Conservation (phyloP, 768 basidiomycete genomes). For the Hypsizygus marmoreus region DNA sequence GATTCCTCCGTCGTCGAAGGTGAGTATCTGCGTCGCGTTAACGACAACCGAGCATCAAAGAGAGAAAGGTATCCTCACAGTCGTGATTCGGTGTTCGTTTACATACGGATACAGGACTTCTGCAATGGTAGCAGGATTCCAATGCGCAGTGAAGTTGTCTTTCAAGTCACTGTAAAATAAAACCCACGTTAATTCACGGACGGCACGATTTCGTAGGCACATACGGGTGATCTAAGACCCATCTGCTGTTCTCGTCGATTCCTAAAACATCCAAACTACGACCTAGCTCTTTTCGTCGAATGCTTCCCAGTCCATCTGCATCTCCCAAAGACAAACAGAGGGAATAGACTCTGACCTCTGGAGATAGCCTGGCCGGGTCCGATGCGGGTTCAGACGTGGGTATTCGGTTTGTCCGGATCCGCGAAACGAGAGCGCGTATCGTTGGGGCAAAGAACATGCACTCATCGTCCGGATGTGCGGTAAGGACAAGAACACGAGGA, state of each 20-base stretch:
- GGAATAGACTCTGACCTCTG: constrained; percentile 42
- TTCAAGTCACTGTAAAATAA: constrained; percentile 52
- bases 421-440: constrained; percentile 64
- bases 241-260: constrained; percentile 52
- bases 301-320: constrained; percentile 72
- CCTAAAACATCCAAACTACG: constrained; percentile 71
- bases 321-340: constrained; percentile 81
- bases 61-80: constrained; percentile 50
- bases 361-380: background rate
- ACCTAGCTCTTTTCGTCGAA: constrained; percentile 58
- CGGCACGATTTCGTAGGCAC: constrained; percentile 26
- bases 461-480: constrained; percentile 95
- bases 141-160: constrained; percentile 69
- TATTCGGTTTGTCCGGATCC: constrained; percentile 15
- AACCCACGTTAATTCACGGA: constrained; percentile 6
- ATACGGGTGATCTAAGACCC: constrained; percentile 73
- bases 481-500: constrained; percentile 73
- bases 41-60: constrained; percentile 8
- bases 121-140: constrained; percentile 65
- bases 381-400: background rate
- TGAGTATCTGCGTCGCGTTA: constrained; percentile 64
- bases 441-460: constrained; percentile 93
- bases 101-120: constrained; percentile 61
- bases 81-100: constrained; percentile 56
- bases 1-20: constrained; percentile 77